These are phyloP conservation scores for Pseudogymnoascus sp. DNA, from an alignment of 2,329 filamentous ascomycete genomes.

Conservation along the genomic window DNA sequence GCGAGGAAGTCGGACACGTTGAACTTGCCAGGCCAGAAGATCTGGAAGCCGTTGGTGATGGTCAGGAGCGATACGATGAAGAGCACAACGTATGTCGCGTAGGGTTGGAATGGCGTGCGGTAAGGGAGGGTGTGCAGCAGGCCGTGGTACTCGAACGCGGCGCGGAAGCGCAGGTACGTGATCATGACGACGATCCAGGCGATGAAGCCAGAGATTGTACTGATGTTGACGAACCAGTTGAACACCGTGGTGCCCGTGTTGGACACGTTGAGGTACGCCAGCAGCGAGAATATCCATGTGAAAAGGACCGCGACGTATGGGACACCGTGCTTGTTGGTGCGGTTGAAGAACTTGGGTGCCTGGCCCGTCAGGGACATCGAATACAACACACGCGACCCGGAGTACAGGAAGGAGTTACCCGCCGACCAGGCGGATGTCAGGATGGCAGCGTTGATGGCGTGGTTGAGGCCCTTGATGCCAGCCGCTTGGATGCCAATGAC, in stretches of 20 bases:
- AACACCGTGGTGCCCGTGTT: conserved; percentile 57
- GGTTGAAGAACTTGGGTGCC: conserved; percentile 52
- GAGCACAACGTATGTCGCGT: conserved; percentile 55
- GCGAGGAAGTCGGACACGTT: conserved; percentile 56
- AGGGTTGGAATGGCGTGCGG: conserved; percentile 49
- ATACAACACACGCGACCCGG: conserved; percentile 61
- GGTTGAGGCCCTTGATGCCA: conserved; percentile 55
- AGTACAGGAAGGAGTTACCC: conserved; percentile 55
- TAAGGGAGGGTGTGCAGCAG: conserved; percentile 46
- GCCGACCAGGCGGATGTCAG: conserved; percentile 59
- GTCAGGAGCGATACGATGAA: conserved; percentile 53
- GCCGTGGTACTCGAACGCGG: conserved; percentile 46
- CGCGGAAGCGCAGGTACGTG: conserved; percentile 53
- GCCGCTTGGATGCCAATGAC: conserved; percentile 57
- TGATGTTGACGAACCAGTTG: conserved; percentile 63
- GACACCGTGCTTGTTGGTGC: conserved; percentile 53
- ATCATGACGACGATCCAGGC: conserved; percentile 53
- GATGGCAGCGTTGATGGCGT: conserved; percentile 62
- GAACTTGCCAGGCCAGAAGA: conserved; percentile 63
- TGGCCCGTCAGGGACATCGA: conserved; percentile 59
- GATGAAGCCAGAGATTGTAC: conserved; percentile 53
- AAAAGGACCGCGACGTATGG: conserved; percentile 49
- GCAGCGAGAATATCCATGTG: conserved; percentile 51
- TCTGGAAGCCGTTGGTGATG: conserved; percentile 67
- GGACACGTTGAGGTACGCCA: conserved; percentile 63